A percentile compares a stretch with the other conserved stretches of the same genome.
Conservation (phyloP, 306 rosid genomes). For the Spatholobus suberectus region DNA sequence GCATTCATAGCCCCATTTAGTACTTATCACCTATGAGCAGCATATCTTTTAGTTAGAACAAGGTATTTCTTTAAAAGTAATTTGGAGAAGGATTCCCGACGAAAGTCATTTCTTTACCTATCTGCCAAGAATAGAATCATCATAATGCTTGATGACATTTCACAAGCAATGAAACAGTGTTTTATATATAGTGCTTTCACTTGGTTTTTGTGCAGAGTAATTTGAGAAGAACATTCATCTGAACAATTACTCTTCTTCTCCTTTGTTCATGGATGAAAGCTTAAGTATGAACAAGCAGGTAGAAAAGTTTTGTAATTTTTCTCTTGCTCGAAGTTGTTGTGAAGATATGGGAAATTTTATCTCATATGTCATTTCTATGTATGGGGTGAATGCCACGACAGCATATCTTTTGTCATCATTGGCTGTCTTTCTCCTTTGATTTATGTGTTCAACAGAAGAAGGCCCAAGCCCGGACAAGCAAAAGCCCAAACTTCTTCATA, state of each 20-base stretch:
- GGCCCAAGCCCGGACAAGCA: not conserved
- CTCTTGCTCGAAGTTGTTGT: not conserved
- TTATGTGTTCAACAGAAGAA: not conserved
- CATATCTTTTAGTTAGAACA: not conserved
- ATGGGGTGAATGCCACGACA: conserved; percentile 39
- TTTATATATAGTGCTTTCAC: not conserved
- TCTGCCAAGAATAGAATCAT: conserved; percentile 44
- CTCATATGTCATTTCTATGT: conserved; percentile 28
- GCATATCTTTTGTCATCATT: conserved; percentile 12
- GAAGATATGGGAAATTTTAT: conserved; percentile 15
- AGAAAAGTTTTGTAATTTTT: conserved; percentile 1
- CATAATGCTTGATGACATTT: conserved; percentile 32
- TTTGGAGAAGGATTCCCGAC: not conserved
- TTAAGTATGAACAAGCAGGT: conserved; percentile 25
- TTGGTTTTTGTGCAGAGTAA: not conserved
- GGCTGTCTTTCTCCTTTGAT: conserved; percentile 39
- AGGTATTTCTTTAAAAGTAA: not conserved
- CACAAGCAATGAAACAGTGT: conserved; percentile 1
- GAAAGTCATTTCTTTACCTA: conserved; percentile 24
- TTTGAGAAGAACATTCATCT: conserved; percentile 5
- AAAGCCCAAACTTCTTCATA: not conserved
- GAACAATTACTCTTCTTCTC: not conserved
- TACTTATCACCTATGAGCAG: not conserved
- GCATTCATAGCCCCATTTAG: not conserved
- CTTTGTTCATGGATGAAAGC: not conserved